Conservation (phyloP, 1,284 basidiomycete genomes). For the Stygiomarasmius scandens region DNA sequence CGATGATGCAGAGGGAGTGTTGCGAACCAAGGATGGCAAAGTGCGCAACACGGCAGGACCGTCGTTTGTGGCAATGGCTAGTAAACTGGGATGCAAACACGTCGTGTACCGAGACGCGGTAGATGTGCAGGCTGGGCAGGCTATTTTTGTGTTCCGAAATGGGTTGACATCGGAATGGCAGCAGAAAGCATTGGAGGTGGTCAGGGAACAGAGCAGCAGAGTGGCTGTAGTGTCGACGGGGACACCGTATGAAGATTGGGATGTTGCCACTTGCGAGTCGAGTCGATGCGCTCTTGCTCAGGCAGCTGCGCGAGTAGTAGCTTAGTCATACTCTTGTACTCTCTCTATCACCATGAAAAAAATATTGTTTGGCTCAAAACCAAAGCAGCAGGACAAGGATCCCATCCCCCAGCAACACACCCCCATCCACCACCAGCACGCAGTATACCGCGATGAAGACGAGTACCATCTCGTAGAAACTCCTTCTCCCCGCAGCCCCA, state of each 20-base stretch:
- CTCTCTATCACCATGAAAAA: not conserved
- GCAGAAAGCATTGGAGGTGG: conserved; percentile 39
- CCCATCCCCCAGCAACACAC: conserved; percentile 1
- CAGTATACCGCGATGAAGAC: conserved; percentile 4
- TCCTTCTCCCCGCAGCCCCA: conserved; percentile 1
- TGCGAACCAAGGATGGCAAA: conserved; percentile 45
- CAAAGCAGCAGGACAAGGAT: conserved; percentile 6
- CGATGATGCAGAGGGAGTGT: conserved; percentile 53
- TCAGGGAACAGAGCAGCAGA: conserved; percentile 28
- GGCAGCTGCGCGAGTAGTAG: not conserved
- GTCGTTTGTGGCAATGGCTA: conserved; percentile 54
- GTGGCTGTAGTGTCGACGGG: conserved; percentile 59
- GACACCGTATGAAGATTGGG: conserved; percentile 54
- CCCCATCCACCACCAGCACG: conserved; percentile 8
- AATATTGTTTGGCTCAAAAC: conserved; percentile 8
- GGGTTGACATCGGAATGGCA: conserved; percentile 61
- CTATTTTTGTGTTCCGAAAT: conserved; percentile 62
- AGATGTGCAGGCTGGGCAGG: conserved; percentile 25
- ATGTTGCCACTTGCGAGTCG: not conserved
- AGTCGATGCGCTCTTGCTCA: not conserved
- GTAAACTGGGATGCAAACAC: conserved; percentile 44
- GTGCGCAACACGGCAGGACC: conserved; percentile 59
- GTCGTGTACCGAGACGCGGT: conserved; percentile 45
- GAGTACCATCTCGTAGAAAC: conserved; percentile 7
- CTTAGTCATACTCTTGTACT: not conserved